These are phyloP conservation scores for Pythium phragmiticola DNA, from an alignment of 352 stramenopile genomes.

Conservation along the genomic window DNA sequence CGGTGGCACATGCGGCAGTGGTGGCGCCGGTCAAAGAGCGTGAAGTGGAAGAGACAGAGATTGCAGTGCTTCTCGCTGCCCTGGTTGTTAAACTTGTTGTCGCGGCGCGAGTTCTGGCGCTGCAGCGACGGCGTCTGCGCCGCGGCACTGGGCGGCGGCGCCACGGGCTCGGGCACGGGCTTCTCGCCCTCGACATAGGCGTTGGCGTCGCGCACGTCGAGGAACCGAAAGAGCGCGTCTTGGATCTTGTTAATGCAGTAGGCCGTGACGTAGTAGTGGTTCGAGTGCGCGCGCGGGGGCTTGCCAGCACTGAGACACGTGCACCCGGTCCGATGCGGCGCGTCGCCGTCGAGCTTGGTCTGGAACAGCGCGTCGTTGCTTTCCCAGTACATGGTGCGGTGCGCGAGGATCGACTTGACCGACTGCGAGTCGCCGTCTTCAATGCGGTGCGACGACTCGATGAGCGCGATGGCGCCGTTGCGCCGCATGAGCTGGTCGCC, in stretches of 20 bases:
- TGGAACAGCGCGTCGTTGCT: constrained; percentile 80
- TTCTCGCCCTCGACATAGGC: constrained; percentile 76
- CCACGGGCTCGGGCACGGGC: constrained; percentile 46
- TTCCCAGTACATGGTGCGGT: constrained; percentile 90
- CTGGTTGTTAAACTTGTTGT: constrained; percentile 65
- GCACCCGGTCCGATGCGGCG: constrained; percentile 78
- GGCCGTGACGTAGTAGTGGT: constrained; percentile 88
- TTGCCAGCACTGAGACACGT: constrained; percentile 77
- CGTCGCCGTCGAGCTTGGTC: constrained; percentile 72
- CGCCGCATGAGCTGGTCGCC: constrained; percentile 85
- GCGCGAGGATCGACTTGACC: constrained; percentile 83
- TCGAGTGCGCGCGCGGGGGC: constrained; percentile 64
- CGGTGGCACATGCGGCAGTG: constrained; percentile 90
- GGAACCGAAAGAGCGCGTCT: constrained; percentile 81
- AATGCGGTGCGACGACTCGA: constrained; percentile 86
- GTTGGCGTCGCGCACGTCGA: constrained; percentile 75
- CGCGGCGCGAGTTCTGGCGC: constrained; percentile 52
- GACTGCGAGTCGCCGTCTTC: constrained; percentile 85
- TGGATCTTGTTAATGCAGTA: constrained; percentile 89
- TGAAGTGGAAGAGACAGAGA: constrained; percentile 89
- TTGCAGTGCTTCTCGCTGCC: constrained; percentile 89
- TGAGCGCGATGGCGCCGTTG: constrained; percentile 83
- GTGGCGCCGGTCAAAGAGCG: constrained; percentile 86
- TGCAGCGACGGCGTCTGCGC: constrained; percentile 36
- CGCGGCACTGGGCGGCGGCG: constrained; percentile 46